phyloP scores from a whole-genome alignment of 192 early-diverging fungal species.

The Rhizoclosmatium globosum region DNA sequence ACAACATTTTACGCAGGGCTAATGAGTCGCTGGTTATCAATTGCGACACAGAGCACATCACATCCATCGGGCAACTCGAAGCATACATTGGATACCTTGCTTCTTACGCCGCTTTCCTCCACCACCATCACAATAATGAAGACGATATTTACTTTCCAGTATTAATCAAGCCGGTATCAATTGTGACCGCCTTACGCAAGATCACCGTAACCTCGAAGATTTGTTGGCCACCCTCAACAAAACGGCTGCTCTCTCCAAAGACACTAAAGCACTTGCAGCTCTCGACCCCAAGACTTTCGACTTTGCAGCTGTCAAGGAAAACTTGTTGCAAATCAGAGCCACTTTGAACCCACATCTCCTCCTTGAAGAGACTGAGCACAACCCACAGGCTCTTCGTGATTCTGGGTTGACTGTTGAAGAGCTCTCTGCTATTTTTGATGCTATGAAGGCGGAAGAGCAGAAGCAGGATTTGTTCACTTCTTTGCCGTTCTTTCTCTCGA shows the following conservation, averaged over 20 bases:
- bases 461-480: not conserved
- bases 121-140: slow-evolving; percentile 20
- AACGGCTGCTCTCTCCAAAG: not conserved
- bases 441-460: not conserved
- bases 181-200: not conserved
- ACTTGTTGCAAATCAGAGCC: not conserved
- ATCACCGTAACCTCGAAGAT: not conserved
- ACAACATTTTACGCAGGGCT: slow-evolving; percentile 12
- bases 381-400: not conserved
- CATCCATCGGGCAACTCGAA: not conserved
- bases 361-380: slow-evolving; percentile 3
- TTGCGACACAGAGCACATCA: not conserved
- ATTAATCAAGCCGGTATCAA: not conserved
- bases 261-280: not conserved
- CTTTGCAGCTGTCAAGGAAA: slow-evolving; percentile 6
- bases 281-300: not conserved
- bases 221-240: not conserved
- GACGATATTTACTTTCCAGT: slow-evolving; percentile 17
- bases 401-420: not conserved
- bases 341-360: slow-evolving; percentile 9
- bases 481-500: not conserved
- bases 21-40: not conserved
- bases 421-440: not conserved
- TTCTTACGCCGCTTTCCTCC: not conserved
- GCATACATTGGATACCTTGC: slow-evolving; percentile 3